phyloP scores from a whole-genome alignment of 148 eudicot genomes.

The Rhododendron vialii region DNA sequence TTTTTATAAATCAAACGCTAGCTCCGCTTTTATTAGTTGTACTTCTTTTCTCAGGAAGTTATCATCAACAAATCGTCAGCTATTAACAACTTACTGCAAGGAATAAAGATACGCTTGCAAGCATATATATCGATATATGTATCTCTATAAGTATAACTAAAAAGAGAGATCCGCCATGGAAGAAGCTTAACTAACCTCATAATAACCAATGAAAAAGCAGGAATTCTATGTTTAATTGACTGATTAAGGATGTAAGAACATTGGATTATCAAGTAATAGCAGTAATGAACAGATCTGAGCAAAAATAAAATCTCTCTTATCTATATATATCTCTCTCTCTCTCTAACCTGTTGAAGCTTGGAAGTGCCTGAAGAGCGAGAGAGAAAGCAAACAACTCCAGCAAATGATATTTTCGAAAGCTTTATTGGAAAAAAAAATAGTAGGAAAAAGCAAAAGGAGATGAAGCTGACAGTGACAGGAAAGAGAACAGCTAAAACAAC shows the following conservation, averaged over 20 bases:
- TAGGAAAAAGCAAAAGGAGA: background rate
- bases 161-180: conserved; percentile 17
- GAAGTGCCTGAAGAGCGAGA: conserved; percentile 1
- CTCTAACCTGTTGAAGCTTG: background rate
- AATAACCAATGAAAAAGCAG: background rate
- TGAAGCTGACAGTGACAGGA: conserved; percentile 14
- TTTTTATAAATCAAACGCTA: background rate
- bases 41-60: background rate
- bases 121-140: background rate
- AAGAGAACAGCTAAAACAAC: background rate
- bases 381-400: background rate
- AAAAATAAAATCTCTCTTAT: background rate
- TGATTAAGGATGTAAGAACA: background rate
- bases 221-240: background rate
- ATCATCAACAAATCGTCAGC: background rate
- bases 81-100: background rate
- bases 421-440: background rate
- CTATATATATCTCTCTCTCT: background rate
- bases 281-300: background rate
- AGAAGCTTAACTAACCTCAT: background rate
- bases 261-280: background rate
- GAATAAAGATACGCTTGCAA: background rate
- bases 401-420: background rate
- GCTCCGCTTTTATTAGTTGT: background rate
- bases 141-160: background rate